Evolutionary conservation across 148 eudicot species (phyloP), one percentile per base, ranked within the genome.

Genomic region (Rhododendron henanense): DNA sequence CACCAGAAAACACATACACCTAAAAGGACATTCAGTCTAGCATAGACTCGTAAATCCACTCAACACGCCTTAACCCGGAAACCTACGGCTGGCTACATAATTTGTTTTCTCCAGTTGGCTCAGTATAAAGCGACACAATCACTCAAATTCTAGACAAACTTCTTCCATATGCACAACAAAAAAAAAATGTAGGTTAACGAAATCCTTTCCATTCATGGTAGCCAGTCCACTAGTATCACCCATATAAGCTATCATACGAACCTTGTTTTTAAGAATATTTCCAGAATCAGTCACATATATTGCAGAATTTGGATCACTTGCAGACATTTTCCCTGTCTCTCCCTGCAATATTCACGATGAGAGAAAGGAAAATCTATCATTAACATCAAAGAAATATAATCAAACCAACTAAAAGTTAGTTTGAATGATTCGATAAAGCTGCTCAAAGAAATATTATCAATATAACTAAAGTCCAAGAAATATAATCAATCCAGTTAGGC

Each of bases 241-340:
- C 51, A 48, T 53, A 71, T 13, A 75, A 16, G 35, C 15, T 11
- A 65, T 19, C 65, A 53, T 33, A 65, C 84, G 69, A 77, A 96
- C 99, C 99, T 96, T 96, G 90, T 90, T 92, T 86, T 92, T 93
- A 18, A 96, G 94, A 85, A 93, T 97, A 88, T 95, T 95, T 44
- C 91, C 95, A 59, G 99, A 90, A 89, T 96, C 99, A 82, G 98
- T 95, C 87, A 96, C 99, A 88, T 92, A 96, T 88, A 96, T 96
- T 31, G 99, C 99, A 82, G 99, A 95, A 90, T 92, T 96, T 44
- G 98, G 96, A 90, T 96, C 99, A 91, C 97, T 95, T 10, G 97
- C 99, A 83, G 97, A 94, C 99, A 96, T 96, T 92, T 96, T 96
- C 25, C 99, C 99, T 1, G 90, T 90, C 90, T 95, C 99, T 55